Evolutionary conservation across 768 basidiomycete genomes (phyloP).

Genomic region (Scleroderma bovista): DNA sequence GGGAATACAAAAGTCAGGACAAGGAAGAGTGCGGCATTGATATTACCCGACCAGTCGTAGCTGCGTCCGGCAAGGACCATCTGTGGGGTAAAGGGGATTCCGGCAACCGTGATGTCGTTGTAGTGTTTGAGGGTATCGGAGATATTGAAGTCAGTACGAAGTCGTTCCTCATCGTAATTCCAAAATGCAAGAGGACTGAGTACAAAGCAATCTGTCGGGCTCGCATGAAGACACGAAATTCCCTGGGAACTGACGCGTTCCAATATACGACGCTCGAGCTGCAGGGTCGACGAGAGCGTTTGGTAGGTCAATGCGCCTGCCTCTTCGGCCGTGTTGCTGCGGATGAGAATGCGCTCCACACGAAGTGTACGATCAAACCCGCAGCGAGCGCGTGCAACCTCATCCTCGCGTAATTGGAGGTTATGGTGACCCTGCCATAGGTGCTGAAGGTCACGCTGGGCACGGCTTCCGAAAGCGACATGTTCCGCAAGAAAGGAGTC

Average conservation of each 20-base stretch:
- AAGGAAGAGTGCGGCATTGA: slow-evolving; percentile 65
- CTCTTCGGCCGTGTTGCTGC: slow-evolving; percentile 38
- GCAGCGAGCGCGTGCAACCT: slow-evolving; percentile 67
- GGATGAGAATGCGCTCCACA: slow-evolving; percentile 71
- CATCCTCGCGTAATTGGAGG: slow-evolving; percentile 63
- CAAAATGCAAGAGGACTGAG: slow-evolving; percentile 75
- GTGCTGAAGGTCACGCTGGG: slow-evolving; percentile 60
- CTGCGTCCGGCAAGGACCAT: slow-evolving; percentile 75
- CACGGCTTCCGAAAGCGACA: slow-evolving; percentile 46
- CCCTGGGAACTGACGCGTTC: slow-evolving; percentile 36
- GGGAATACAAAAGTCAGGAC: slow-evolving; percentile 82
- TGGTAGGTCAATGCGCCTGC: slow-evolving; percentile 54
- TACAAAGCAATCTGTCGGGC: slow-evolving; percentile 56
- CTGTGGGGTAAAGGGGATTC: slow-evolving; percentile 59
- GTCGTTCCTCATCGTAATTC: slow-evolving; percentile 51
- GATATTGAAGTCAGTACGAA: slow-evolving; percentile 52
- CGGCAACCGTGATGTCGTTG: slow-evolving; percentile 51
- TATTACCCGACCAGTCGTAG: slow-evolving; percentile 43
- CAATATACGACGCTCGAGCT: slow-evolving; percentile 55
- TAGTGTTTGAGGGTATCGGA: slow-evolving; percentile 51
- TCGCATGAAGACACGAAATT: slow-evolving; percentile 49
- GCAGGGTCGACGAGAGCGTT: slow-evolving; percentile 57
- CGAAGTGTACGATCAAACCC: slow-evolving; percentile 64
- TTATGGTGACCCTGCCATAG: slow-evolving; percentile 65
- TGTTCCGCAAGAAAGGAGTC: slow-evolving; percentile 54